These are phyloP conservation scores for Plantago ovata DNA, from an alignment of 257 asterid genomes.

Conservation along the genomic window DNA sequence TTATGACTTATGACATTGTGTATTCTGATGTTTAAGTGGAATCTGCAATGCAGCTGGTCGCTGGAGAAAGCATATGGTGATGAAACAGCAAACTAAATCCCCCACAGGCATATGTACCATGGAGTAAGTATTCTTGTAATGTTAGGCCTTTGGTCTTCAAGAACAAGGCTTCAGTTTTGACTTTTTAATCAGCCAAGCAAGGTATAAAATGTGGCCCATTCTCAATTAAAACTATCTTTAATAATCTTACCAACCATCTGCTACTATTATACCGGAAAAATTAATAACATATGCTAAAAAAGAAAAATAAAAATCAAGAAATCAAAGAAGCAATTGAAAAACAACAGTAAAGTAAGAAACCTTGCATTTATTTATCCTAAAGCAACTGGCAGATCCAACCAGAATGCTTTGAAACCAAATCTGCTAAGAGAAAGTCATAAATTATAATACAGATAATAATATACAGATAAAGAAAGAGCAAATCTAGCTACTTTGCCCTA, in stretches of 20 bases:
- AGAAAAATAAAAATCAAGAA: background rate
- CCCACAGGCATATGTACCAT: conserved; percentile 73
- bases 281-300: no score
- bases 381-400: background rate
- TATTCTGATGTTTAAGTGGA: background rate
- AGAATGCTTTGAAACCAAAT: conserved; percentile 15
- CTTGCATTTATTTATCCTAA: conserved; percentile 3
- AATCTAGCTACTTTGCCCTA: conserved; percentile 24
- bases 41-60: conserved; percentile 61
- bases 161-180: no score
- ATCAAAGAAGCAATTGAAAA: background rate
- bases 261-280: no score
- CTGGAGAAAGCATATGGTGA: conserved; percentile 61
- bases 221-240: no score
- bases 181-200: no score
- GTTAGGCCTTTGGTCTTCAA: no score
- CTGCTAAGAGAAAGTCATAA: conserved; percentile 23
- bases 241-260: no score
- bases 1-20: background rate
- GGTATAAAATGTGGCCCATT: no score
- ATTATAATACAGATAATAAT: conserved; percentile 21
- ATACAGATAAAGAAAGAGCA: conserved; percentile 23
- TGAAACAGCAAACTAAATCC: conserved; percentile 67
- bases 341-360: background rate
- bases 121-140: no score